phyloP scores from a whole-genome alignment of 495 filamentous ascomycete genomes.

The Glonium stellatum region DNA sequence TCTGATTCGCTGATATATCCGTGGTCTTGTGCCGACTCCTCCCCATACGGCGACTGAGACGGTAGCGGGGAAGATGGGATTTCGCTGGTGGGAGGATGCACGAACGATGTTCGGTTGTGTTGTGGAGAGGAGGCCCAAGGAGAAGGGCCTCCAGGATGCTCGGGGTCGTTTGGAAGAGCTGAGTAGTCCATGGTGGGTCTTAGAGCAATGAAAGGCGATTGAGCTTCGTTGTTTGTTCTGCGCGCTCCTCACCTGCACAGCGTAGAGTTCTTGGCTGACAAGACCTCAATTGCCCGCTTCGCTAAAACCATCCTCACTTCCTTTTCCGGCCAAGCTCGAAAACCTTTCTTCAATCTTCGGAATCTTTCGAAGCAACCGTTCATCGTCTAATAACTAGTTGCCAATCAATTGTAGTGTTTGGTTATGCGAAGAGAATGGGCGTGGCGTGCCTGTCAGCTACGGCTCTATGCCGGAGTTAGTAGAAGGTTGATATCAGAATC shows the following conservation, averaged over 20 bases:
- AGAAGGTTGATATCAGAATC: slow-evolving; percentile 16
- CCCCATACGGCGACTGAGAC: slow-evolving; percentile 39
- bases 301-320: neutral
- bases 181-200: slow-evolving; percentile 71
- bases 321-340: slow-evolving; percentile 2
- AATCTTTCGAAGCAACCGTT: neutral
- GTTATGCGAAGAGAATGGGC: slow-evolving; percentile 23
- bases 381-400: neutral
- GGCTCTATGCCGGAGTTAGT: slow-evolving; percentile 10
- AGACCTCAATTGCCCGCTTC: neutral
- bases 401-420: slow-evolving; percentile 1
- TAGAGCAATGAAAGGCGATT: slow-evolving; percentile 6
- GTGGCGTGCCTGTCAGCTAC: slow-evolving; percentile 15
- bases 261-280: neutral
- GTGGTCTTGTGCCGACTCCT: slow-evolving; percentile 18
- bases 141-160: slow-evolving; percentile 60
- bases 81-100: slow-evolving; percentile 42
- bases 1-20: slow-evolving; percentile 23
- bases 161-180: slow-evolving; percentile 63
- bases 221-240: neutral
- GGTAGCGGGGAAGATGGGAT: slow-evolving; percentile 50
- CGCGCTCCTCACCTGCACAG: slow-evolving; percentile 3
- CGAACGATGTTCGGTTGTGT: slow-evolving; percentile 50
- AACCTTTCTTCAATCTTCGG: neutral
- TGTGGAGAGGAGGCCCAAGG: slow-evolving; percentile 77